Evolutionary conservation across 2,329 filamentous ascomycete genomes (phyloP).

Genomic region (Trichothecium sympodiale): DNA sequence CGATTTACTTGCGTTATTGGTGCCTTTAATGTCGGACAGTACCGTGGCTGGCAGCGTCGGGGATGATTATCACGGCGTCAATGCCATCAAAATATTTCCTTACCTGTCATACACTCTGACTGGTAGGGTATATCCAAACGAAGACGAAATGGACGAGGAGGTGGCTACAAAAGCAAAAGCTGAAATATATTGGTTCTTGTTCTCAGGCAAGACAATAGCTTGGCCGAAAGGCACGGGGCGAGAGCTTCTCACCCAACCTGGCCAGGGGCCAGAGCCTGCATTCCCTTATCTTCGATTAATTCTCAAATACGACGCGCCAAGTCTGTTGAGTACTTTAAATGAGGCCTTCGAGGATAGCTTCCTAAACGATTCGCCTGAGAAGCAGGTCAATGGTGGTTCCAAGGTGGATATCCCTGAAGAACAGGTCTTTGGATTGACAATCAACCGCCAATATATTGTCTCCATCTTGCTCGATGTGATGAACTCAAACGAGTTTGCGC

Average conservation of each 20-base stretch:
- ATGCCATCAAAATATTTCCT: conserved; percentile 84
- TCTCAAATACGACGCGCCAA: conserved; percentile 79
- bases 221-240: conserved; percentile 60
- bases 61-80: conserved; percentile 51
- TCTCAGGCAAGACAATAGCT: conserved; percentile 66
- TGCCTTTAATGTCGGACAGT: conserved; percentile 45
- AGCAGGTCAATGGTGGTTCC: conserved; percentile 40
- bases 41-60: conserved; percentile 44
- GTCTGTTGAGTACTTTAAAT: conserved; percentile 89
- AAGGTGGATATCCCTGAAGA: conserved; percentile 48
- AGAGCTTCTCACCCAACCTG: conserved; percentile 49
- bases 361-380: conserved; percentile 68
- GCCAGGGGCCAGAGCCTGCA: conserved; percentile 51
- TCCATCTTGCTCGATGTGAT: conserved; percentile 88
- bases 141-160: conserved; percentile 60
- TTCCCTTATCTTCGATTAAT: conserved; percentile 81
- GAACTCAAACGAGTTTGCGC: conserved; percentile 62
- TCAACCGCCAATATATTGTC: conserved; percentile 86
- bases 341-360: conserved; percentile 96
- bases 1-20: conserved; percentile 64
- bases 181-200: conserved; percentile 86
- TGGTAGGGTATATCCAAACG: conserved; percentile 83
- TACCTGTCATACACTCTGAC: conserved; percentile 90
- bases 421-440: conserved; percentile 56
- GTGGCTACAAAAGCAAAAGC: conserved; percentile 68